Evolutionary conservation across 345 rosid genomes (phyloP), one percentile per base, ranked within the genome.

Genomic region (Lumnitzera racemosa): DNA sequence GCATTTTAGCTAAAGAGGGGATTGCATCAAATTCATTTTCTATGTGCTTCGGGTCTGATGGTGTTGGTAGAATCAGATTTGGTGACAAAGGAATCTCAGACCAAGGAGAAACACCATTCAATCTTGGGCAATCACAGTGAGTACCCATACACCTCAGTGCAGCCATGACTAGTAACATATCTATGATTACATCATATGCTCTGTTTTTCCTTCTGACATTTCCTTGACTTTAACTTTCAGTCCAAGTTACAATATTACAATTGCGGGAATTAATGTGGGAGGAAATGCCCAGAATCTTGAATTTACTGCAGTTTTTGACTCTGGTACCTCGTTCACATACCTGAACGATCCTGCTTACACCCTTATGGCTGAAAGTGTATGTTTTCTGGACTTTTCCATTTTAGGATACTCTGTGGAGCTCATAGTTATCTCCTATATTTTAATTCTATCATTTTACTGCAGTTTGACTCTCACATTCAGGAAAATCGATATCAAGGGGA

Each of bases 271-370:
- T 57, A 74, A 3, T 24, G 81, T 88, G 23, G 99, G 83, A 66
- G 95, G 79, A 48, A 79, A 71, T 25, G 67, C 79, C 12, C 36
- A 48, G 1, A 73, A 83, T 83, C 70, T 82, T 51, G 85, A 82
- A 25, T 86, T 86, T 51, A 43, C 59, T 70, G 90, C 96, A 73
- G 83, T 90, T 72, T 88, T 90, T 54, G 99, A 95, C 76, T 67
- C 99, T 2, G 99, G 99, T 27, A 95, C 97, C 64, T 88, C 97
- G 5, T 95, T 95, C 66, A 84, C 99, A 20, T 90, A 86, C 67
- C 78, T 95, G 70, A 95, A 85, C 15, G 81, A 83, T 58, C 92
- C 82, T 10, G 85, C 92, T 51, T 95, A 88, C 73, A 73, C 87
- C 0, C 66, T 73, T 56, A 70, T 90, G 41, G 46, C 96, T 49